phyloP scores from a whole-genome alignment of 495 filamentous ascomycete species.

The Aspergillus cavernicola region DNA sequence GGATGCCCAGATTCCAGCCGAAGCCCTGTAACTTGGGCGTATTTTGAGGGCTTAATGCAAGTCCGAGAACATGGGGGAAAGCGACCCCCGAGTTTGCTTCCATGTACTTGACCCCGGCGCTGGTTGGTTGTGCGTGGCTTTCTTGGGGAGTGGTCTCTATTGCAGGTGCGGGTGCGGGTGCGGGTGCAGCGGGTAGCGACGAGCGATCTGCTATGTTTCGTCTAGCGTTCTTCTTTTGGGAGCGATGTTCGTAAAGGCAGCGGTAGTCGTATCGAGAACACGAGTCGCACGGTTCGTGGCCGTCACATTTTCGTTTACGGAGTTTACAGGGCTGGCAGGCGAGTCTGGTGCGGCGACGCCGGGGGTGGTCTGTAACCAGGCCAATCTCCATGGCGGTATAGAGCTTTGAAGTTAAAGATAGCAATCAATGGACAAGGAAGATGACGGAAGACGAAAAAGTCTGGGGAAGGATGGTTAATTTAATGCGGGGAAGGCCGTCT shows the following conservation, averaged over 20 bases:
- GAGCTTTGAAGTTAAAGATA: too few relatives aligned
- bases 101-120: neutral
- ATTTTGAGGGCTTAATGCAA: neutral
- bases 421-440: too few relatives aligned
- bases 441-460: too few relatives aligned
- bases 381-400: neutral
- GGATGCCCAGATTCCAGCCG: constrained; percentile 15
- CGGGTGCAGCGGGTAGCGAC: neutral
- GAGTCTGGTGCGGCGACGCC: neutral
- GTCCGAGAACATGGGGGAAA: constrained; percentile 1
- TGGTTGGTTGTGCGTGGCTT: too few relatives aligned
- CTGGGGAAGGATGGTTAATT: too few relatives aligned
- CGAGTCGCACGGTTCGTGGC: constrained; percentile 37
- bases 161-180: neutral
- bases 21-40: neutral
- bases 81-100: constrained; percentile 8
- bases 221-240: neutral
- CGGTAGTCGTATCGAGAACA: constrained; percentile 44
- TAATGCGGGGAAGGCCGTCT: too few relatives aligned
- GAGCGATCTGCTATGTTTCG: neutral
- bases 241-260: constrained; percentile 32
- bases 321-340: constrained; percentile 47
- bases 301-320: constrained; percentile 48
- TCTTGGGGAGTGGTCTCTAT: neutral
- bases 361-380: neutral